Evolutionary conservation across 306 rosid species (phyloP).

Genomic region (Fragaria vesca): DNA sequence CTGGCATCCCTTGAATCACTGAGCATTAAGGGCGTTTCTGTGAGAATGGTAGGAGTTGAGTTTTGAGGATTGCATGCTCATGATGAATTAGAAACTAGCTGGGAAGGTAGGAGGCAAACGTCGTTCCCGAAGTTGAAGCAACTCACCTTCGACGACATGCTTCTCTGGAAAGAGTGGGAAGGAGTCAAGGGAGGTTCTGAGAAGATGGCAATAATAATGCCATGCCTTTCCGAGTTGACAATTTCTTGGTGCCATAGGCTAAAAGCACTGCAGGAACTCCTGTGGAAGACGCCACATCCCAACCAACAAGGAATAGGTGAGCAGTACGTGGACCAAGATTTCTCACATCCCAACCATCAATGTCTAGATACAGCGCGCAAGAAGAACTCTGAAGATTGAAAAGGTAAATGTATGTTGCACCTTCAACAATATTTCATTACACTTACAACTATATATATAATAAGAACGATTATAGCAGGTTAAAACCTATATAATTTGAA

Average conservation of each 20-base stretch:
- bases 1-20: neutral
- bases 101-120: neutral
- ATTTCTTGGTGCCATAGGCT: neutral
- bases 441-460: too few species aligned
- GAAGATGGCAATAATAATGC: neutral
- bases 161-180: neutral
- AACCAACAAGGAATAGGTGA: neutral
- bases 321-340: slow-evolving; percentile 6
- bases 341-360: slow-evolving; percentile 18
- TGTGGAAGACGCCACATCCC: neutral
- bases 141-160: neutral
- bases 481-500: too few species aligned
- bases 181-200: neutral
- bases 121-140: neutral
- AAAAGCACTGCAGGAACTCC: slow-evolving; percentile 8
- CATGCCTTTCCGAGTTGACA: neutral
- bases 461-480: too few species aligned
- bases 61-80: neutral
- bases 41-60: slow-evolving; percentile 3
- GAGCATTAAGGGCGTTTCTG: too few species aligned
- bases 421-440: too few species aligned
- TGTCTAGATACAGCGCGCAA: too few species aligned
- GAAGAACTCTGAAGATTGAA: too few species aligned
- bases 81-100: too few species aligned
- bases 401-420: too few species aligned